Conservation (phyloP, 2,329 filamentous ascomycete genomes). For the Penicillium concentricum region DNA sequence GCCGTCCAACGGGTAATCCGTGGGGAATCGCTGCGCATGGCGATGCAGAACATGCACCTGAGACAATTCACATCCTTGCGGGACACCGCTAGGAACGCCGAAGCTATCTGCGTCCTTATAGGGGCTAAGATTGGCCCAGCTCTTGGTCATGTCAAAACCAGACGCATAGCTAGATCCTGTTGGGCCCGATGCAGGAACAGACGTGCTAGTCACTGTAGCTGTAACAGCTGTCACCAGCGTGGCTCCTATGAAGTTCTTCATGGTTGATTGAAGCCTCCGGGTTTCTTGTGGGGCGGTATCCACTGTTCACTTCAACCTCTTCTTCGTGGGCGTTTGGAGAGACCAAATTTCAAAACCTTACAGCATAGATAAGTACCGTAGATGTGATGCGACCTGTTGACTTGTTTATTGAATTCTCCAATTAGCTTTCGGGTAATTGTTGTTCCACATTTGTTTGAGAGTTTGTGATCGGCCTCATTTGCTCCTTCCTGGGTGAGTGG, state of each 20-base stretch:
- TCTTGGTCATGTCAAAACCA: constrained; percentile 33
- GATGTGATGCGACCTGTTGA: not conserved
- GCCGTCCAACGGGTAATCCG: constrained; percentile 49
- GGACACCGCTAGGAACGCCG: constrained; percentile 44
- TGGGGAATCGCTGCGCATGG: constrained; percentile 56
- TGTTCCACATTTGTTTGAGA: too few species aligned
- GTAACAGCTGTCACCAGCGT: constrained; percentile 1
- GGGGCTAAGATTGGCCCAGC: constrained; percentile 34
- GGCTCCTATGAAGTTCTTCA: constrained; percentile 12
- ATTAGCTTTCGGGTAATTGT: too few species aligned
- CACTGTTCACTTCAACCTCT: not conserved
- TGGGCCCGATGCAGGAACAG: constrained; percentile 14
- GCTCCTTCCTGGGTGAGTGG: too few species aligned
- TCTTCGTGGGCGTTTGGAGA: not conserved
- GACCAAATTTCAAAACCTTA: not conserved
- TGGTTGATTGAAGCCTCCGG: not conserved
- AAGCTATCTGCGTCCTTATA: constrained; percentile 30
- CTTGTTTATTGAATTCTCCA: too few species aligned
- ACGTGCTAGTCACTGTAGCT: constrained; percentile 8
- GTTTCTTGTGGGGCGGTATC: not conserved
- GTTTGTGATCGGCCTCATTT: too few species aligned
- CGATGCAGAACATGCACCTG: constrained; percentile 56
- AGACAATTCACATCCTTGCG: constrained; percentile 56
- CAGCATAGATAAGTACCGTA: not conserved
- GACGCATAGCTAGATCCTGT: constrained; percentile 27